A percentile compares a stretch with the other conserved stretches of the same genome.
These are phyloP conservation scores for Coemansia sp. DNA, from an alignment of 192 early-diverging fungal genomes.

Conservation along the genomic window DNA sequence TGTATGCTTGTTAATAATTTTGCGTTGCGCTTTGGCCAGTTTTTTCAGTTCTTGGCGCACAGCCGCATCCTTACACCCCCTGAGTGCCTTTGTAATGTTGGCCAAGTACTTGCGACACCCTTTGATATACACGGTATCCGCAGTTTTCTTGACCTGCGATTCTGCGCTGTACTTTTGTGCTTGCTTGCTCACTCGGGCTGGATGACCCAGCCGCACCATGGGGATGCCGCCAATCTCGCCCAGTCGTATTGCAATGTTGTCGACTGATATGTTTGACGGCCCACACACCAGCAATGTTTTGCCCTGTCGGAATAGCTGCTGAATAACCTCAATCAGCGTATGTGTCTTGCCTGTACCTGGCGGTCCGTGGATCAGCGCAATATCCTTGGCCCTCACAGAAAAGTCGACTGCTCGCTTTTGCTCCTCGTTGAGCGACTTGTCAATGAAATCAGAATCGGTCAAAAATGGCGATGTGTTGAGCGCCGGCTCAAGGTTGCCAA, in stretches of 20 bases:
- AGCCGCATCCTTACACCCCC: slow-evolving; percentile 33
- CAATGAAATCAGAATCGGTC: slow-evolving; percentile 51
- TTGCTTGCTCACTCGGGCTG: slow-evolving; percentile 70
- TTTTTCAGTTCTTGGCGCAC: slow-evolving; percentile 49
- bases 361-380: slow-evolving; percentile 84
- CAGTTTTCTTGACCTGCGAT: slow-evolving; percentile 54
- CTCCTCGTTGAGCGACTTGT: slow-evolving; percentile 65
- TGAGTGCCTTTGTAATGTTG: slow-evolving; percentile 60
- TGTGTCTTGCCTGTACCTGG: slow-evolving; percentile 90
- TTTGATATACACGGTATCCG: slow-evolving; percentile 60
- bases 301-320: slow-evolving; percentile 63
- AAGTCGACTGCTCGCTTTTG: slow-evolving; percentile 69
- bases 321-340: slow-evolving; percentile 81
- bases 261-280: slow-evolving; percentile 85
- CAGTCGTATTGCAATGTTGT: slow-evolving; percentile 85
- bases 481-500: slow-evolving; percentile 34
- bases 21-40: slow-evolving; percentile 66
- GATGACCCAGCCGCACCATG: slow-evolving; percentile 81
- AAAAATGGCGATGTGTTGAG: slow-evolving; percentile 14
- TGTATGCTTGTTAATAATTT: slow-evolving; percentile 64
- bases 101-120: slow-evolving; percentile 69
- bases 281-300: slow-evolving; percentile 82
- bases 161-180: slow-evolving; percentile 68
- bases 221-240: slow-evolving; percentile 56
- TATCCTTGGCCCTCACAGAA: slow-evolving; percentile 61